Base-by-base conservation (phyloP, 2,329 filamentous ascomycete species). In the Stromatinia cepivora region DNA sequence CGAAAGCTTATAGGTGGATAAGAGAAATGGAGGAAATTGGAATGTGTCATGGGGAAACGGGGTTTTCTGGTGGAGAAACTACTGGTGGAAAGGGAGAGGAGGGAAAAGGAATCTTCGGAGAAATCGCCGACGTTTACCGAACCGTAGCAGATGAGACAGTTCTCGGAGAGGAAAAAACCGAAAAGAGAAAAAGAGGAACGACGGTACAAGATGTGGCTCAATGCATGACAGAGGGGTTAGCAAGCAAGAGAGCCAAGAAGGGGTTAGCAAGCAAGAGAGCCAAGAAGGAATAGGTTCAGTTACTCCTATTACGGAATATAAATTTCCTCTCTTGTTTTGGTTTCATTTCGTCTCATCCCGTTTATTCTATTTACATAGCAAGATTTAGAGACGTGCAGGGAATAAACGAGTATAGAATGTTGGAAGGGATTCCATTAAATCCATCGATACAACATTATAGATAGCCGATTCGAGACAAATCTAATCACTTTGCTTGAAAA, bases 1-100 rank as follows among this genome's bases (percentile, higher is more conserved):
- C 88, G 10, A 94, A 93, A 80, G 91, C 91, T 25, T 93, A 93
- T 78, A 82, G 91, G 15, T 94, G 91, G 90, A 88, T 92, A 0
- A 82, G 84, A 46, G 91, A 93, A 81, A 93, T 94, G 91, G 84
- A 88, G 74, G 88, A 93, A 82, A 92, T 94, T 76, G 86, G 85
- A 5, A 81, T 84, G 69, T 91, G 89, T 4, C 89, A 92, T 77
- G 84, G 86, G 54, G 88, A 90, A 67, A 90, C 88, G 0, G 89
- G 89, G 0, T 92, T 90, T 77, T 79, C 79, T 6, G 74, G 74
- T 9, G 77, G 66, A 50, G 66, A 67, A 48, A 13, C 5, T 2
- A 34, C 20, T 9, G 56, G 22, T 79, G 77, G 39, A 42, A 13
- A 39, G 69, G 73, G 39, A 25, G 79, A 79, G 8, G 73, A 73